Base-by-base conservation (phyloP, 331 rosid species). In the Erythrophleum ivorense region DNA sequence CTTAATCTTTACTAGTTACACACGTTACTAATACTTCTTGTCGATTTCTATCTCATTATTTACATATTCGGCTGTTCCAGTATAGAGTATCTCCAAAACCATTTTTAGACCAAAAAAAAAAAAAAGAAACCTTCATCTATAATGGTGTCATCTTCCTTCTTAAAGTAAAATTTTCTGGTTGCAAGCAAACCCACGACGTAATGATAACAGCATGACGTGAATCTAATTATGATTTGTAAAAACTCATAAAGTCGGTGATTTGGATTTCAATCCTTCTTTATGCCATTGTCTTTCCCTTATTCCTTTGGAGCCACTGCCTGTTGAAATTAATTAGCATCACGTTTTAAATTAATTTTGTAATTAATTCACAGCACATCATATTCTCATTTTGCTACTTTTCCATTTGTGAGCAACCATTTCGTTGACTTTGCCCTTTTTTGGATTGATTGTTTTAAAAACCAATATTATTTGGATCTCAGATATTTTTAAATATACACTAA, bases 251-350 rank as follows among this genome's bases (percentile, higher is more conserved):
- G 68, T 40, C 18, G 40, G 63, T 57, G 52, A 31, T 70, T 67
- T 45, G 41, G 70, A 69, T 70, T 57, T 66, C 52, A 29, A 57
- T 45, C 59, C 59, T 45, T 10, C 3, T 55, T 53, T 38, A 38
- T 65, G 41, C 46, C 41, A 7, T 69, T 65, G 75, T 74, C 29
- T 54, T 79, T 53, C 0, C 75, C 62, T 40, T 6, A 8, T 33
- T 1, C 2, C 0, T 52, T 14, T 52, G 57, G 19, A 68, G 21
- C 54, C 24, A 11, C 34, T 52, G n/a, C 48, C 68, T 67, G 33
- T 5, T 49, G 9, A 60, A 33, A 63, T 77, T 64, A 13, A 64
- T 77, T 77, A n/a, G 55, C 41, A 78, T 31, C 74, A 14, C 16
- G 16, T 78, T 50, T 46, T 33, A 52, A 36, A 54, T 78, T 78